Conservation (phyloP, 257 asterid species). For the Scutellaria galericulata region DNA sequence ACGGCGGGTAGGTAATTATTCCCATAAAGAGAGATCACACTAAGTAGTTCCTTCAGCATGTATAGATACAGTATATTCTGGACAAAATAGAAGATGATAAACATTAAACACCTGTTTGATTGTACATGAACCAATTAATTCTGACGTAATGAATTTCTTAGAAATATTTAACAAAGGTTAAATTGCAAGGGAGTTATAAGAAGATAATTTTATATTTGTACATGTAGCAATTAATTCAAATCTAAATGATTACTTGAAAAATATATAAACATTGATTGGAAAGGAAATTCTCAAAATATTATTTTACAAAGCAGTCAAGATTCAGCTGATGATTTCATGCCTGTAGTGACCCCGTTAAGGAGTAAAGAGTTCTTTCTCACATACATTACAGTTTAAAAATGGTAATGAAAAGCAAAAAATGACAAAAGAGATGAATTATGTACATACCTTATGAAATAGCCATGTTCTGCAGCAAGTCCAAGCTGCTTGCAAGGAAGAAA, state of each 20-base stretch:
- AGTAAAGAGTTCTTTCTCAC: slow-evolving; percentile 6
- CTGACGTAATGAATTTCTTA: too few species aligned
- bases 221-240: background rate
- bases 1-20: too few species aligned
- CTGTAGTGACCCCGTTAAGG: background rate
- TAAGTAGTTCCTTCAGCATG: background rate
- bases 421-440: slow-evolving; percentile 11
- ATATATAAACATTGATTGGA: background rate
- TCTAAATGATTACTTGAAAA: background rate
- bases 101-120: background rate
- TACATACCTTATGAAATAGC: slow-evolving; percentile 72
- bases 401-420: background rate
- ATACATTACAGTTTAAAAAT: background rate
- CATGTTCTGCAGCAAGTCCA: slow-evolving; percentile 92
- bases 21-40: background rate
- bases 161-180: too few species aligned
- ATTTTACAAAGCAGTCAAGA: background rate
- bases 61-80: background rate
- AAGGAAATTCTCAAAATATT: background rate
- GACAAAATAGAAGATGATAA: background rate
- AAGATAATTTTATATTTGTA: too few species aligned
- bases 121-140: background rate
- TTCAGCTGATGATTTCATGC: slow-evolving; percentile 11
- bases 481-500: slow-evolving; percentile 71
- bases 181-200: too few species aligned